Evolutionary conservation across 2,329 filamentous ascomycete genomes (phyloP), one percentile per base, ranked within the genome.

Genomic region (Apiospora aurea): DNA sequence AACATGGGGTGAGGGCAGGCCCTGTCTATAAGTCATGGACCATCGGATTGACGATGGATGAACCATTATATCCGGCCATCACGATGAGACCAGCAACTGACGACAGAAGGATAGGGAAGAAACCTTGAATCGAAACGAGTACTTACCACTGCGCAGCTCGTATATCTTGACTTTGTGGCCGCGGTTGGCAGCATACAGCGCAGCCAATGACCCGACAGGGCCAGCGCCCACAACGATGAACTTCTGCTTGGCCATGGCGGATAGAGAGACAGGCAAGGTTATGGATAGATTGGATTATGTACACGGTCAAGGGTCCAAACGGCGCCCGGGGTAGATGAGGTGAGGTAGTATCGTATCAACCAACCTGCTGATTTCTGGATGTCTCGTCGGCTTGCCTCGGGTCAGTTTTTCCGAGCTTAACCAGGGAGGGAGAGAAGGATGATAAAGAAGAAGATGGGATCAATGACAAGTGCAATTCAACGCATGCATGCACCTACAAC

Each of bases 141-240:
- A 44, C 90, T 81, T 87, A 98, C 96, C 96, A 85, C 92, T 91
- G 80, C 96, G 90, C 76, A 99, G 85, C 83, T 99, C 96, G 82
- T 98, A 99, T 69, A 99, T 88, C 81, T 98, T 95, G 44, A 99
- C 96, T 78, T 96, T 86, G 81, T 97, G 91, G 61, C 95, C 96
- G 81, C 96, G 88, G 76, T 92, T 89, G 4, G 96, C 96, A 70
- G 96, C 96, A 85, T 98, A 99, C 7, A 99, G 85, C 61, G 95
- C 96, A 34, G 96, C 95, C 57, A 99, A 86, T 14, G 95, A 94
- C 51, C 96, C 96, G 10, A 99, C 96, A 0, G 96, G 96, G 1
- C 96, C 96, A 71, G 95, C 96, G 70, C 96, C 96, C 68, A 99
- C 92, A 67, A 99, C 88, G 26, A 97, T 88, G 71, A 93, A 90